Percentiles rank a stretch among this genome's conserved stretches.
phyloP scores from a whole-genome alignment of 768 basidiomycete species.

The Kwoniella botswanensis region DNA sequence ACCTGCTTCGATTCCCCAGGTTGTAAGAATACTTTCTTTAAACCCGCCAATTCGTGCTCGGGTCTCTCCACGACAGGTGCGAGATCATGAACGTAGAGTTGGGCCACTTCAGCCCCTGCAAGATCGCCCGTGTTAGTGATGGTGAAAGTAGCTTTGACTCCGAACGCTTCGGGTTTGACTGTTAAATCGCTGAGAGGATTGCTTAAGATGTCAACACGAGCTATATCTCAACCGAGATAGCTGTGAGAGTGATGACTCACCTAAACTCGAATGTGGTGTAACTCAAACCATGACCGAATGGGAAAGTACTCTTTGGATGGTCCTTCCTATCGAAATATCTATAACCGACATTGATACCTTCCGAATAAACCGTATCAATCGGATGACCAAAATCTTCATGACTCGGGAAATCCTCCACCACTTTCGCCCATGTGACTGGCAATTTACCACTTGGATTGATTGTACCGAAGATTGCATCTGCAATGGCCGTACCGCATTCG shows the following conservation, averaged over 20 bases:
- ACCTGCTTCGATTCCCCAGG: slow-evolving; percentile 54
- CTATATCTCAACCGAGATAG: not conserved
- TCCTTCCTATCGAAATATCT: slow-evolving; percentile 51
- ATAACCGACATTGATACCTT: slow-evolving; percentile 57
- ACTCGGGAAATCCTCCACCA: slow-evolving; percentile 31
- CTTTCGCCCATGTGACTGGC: slow-evolving; percentile 35
- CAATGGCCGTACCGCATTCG: slow-evolving; percentile 49
- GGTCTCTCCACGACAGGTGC: slow-evolving; percentile 66
- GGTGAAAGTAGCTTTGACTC: slow-evolving; percentile 59
- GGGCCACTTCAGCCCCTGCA: slow-evolving; percentile 68
- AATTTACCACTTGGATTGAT: slow-evolving; percentile 51
- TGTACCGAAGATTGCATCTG: slow-evolving; percentile 53
- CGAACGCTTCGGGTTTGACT: slow-evolving; percentile 44
- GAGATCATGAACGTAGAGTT: slow-evolving; percentile 66
- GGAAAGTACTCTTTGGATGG: slow-evolving; percentile 38
- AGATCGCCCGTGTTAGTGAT: slow-evolving; percentile 66
- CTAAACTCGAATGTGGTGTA: slow-evolving; percentile 50
- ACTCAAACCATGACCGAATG: slow-evolving; percentile 55
- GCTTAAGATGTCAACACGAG: not conserved
- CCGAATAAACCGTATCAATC: slow-evolving; percentile 42
- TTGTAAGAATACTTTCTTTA: slow-evolving; percentile 53
- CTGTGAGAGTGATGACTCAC: slow-evolving; percentile 16
- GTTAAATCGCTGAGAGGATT: slow-evolving; percentile 22
- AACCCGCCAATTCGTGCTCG: slow-evolving; percentile 67
- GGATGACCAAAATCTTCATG: slow-evolving; percentile 37